phyloP scores from a whole-genome alignment of 495 filamentous ascomycete genomes.

The Hapsidospora chrysogenum region DNA sequence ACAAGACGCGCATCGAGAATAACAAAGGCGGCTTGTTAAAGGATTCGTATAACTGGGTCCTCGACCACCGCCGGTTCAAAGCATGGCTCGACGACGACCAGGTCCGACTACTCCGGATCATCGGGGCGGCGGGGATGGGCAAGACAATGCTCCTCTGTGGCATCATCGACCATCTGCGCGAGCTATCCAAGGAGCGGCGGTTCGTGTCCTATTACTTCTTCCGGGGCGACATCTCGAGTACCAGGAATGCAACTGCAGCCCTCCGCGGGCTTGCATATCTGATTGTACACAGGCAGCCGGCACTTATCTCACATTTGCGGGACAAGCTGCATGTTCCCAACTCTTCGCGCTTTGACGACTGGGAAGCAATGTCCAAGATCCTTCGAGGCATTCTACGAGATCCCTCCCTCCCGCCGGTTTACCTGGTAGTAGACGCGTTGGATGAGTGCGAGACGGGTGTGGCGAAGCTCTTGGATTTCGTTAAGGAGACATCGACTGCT shows the following conservation, averaged over 20 bases:
- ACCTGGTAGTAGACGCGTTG: conserved; percentile 25
- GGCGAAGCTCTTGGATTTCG: conserved; percentile 11
- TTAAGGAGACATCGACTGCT: conserved; percentile 4
- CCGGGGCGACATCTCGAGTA: conserved; percentile 13
- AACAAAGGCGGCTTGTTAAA: conserved; percentile 22
- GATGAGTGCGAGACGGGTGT: conserved; percentile 21
- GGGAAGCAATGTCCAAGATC: conserved; percentile 13
- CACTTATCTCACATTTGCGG: conserved; percentile 14
- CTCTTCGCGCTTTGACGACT: conserved; percentile 16
- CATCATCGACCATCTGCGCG: conserved; percentile 19
- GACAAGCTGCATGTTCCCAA: conserved; percentile 12
- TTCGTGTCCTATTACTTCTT: conserved; percentile 28
- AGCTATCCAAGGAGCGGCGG: not conserved
- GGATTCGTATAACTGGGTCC: conserved; percentile 26
- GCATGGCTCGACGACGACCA: conserved; percentile 13
- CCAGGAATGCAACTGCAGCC: conserved; percentile 22
- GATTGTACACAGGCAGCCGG: conserved; percentile 14
- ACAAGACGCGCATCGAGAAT: conserved; percentile 21
- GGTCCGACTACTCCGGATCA: conserved; percentile 26
- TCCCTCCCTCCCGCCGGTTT: conserved; percentile 5
- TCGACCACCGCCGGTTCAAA: conserved; percentile 18
- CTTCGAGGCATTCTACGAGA: conserved; percentile 15
- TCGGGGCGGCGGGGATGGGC: conserved; percentile 27
- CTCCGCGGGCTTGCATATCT: conserved; percentile 24
- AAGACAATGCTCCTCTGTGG: conserved; percentile 34